Evolutionary conservation across 1,139 yeast species (phyloP).

Genomic region (Kurtzmaniella natalensis): DNA sequence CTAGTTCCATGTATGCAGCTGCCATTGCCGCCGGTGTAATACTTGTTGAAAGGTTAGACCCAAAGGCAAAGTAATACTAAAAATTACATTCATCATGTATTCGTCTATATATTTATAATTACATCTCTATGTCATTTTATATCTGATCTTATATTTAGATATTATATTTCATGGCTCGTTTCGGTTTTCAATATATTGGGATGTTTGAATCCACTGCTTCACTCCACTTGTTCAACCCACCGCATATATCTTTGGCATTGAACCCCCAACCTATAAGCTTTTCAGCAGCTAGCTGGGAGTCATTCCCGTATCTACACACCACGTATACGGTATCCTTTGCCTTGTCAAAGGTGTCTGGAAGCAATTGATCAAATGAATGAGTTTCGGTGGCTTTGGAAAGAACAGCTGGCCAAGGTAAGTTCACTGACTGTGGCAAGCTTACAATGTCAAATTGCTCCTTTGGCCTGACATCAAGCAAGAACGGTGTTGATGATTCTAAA

Average conservation of each 20-base stretch:
- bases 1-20: constrained; percentile 63
- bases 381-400: constrained; percentile 24
- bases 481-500: constrained; percentile 15
- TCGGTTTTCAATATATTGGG: constrained; percentile 55
- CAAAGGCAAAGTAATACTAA: constrained; percentile 12
- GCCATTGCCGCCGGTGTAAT: constrained; percentile 64
- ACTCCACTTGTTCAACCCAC: constrained; percentile 78
- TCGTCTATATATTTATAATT: too few relatives aligned
- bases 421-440: constrained; percentile 54
- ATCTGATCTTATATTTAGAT: too few relatives aligned
- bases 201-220: constrained; percentile 53
- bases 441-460: constrained; percentile 69
- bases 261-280: constrained; percentile 47
- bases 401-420: constrained; percentile 56
- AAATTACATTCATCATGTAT: too few relatives aligned
- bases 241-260: constrained; percentile 63
- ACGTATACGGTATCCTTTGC: constrained; percentile 31
- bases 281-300: constrained; percentile 75
- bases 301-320: constrained; percentile 87
- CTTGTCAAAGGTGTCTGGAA: constrained; percentile 22
- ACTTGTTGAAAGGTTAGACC: constrained; percentile 54
- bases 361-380: constrained; percentile 19
- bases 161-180: neutral
- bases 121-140: constrained; percentile 3
- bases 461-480: constrained; percentile 78